Evolutionary conservation across 202 grass and related monocot species (phyloP), one percentile per base, ranked within the genome.

Genomic region (Zizania palustris): DNA sequence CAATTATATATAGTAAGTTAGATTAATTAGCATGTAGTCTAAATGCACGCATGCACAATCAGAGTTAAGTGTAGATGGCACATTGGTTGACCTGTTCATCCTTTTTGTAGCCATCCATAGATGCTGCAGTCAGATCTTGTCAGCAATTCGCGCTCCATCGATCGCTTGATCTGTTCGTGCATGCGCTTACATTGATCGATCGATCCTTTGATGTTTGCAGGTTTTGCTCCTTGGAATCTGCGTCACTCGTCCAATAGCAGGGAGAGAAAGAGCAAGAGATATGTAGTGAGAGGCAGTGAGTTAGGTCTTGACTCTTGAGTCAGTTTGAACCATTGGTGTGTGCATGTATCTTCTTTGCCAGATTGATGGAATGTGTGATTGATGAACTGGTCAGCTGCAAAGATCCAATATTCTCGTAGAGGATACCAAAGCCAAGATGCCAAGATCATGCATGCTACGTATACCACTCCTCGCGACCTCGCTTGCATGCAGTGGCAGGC

Each of bases 211-310:
- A 36, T 56, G 28, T 9, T 37, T 36, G 22, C 73, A 38, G 44
- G 60, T 53, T 16, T 40, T 0, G 61, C 8, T 77, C 62, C 62
- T 53, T n/a, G 62, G 62, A 77, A 77, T 66, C 46, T 20, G 75
- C 60, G 35, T 41, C 37, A 0, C 44, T 13, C 28, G 28, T 28
- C 28, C 28, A 28, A 28, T n/a, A n/a, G 28, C 2, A 28, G 28
- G 28, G 28, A 28, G 28, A 28, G 28, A 28, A 2, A 28, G 28
- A 28, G n/a, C n/a, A n/a, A n/a, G n/a, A n/a, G n/a, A n/a, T n/a
- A n/a, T n/a, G n/a, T n/a, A n/a, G n/a, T n/a, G n/a, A n/a, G 28
- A 28, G 28, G 28, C 28, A 28, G 28, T 28, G 28, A 28, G 28
- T 2, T 28, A 28, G 28, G 28, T 28, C 0, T 28, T 28, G 28